Evolutionary conservation across 1,284 basidiomycete genomes (phyloP).

Genomic region (Ceratobasidium sp.): DNA sequence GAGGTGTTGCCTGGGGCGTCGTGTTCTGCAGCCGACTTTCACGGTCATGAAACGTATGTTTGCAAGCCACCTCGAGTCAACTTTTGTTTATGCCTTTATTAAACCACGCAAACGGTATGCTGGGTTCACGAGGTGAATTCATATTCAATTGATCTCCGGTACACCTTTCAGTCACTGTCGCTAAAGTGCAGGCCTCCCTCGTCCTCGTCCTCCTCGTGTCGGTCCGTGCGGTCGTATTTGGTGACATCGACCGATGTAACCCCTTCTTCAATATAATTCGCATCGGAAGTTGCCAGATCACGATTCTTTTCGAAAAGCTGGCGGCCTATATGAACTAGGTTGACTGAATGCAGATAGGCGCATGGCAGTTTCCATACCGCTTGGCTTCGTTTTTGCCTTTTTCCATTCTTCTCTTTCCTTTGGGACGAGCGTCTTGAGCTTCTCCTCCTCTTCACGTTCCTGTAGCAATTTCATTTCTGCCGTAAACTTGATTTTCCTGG

Average conservation of each 20-base stretch:
- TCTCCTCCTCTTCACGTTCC: constrained; percentile 82
- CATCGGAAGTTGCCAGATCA: constrained; percentile 75
- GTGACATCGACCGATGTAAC: constrained; percentile 85
- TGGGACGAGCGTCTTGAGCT: constrained; percentile 74
- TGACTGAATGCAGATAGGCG: background rate
- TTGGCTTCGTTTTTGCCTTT: constrained; percentile 69
- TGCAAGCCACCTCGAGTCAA: background rate
- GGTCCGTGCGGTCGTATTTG: constrained; percentile 79
- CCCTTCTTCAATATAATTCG: constrained; percentile 80
- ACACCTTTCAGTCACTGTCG: constrained; percentile 73
- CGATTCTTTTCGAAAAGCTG: constrained; percentile 88
- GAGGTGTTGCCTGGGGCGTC: background rate
- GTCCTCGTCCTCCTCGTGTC: constrained; percentile 70
- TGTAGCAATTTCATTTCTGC: constrained; percentile 70
- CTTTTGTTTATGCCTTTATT: background rate
- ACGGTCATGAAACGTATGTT: background rate
- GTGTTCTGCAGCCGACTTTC: background rate
- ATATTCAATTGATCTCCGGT: constrained; percentile 12
- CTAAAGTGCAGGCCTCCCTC: constrained; percentile 72
- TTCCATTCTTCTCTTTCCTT: constrained; percentile 93
- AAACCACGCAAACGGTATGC: background rate
- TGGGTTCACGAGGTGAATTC: constrained; percentile 14
- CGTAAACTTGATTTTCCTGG: constrained; percentile 76
- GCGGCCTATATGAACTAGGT: constrained; percentile 66
- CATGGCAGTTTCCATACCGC: constrained; percentile 64